Percentiles rank a stretch among this genome's conserved stretches.
Conservation (phyloP, 768 basidiomycete genomes). For the Suillus subalutaceus region DNA sequence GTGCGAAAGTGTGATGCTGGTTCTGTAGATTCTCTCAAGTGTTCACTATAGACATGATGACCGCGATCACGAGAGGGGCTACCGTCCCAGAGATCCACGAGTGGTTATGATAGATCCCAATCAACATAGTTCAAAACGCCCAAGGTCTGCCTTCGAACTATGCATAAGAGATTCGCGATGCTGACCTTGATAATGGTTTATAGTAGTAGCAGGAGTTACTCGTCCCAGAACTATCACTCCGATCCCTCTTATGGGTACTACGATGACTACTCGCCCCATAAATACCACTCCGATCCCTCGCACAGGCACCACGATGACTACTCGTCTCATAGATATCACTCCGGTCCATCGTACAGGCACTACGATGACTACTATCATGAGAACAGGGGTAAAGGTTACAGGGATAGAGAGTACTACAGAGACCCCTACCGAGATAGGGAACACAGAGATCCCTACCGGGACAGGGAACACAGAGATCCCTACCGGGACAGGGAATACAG, state of each 20-base stretch:
- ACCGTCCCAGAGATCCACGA: conserved; percentile 29
- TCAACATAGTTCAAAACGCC: conserved; percentile 17
- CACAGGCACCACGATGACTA: conserved; percentile 12
- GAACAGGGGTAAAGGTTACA: conserved; percentile 22
- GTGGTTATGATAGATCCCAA: conserved; percentile 27
- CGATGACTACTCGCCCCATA: conserved; percentile 20
- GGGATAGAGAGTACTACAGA: conserved; percentile 26
- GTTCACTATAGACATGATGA: conserved; percentile 28
- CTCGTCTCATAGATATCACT: conserved; percentile 24
- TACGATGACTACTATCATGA: conserved; percentile 24
- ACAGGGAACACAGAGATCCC: conserved; percentile 17
- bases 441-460: conserved; percentile 20
- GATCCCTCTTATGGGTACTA: conserved; percentile 15
- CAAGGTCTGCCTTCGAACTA: conserved; percentile 22
- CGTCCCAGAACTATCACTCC: conserved; percentile 25
- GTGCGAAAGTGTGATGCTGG: conserved; percentile 31
- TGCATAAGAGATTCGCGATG: not conserved
- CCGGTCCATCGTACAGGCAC: conserved; percentile 27
- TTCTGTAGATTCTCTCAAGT: not conserved
- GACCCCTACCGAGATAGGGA: conserved; percentile 20
- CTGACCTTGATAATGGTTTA: conserved; percentile 13
- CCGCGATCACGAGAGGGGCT: conserved; percentile 24
- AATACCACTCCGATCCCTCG: conserved; percentile 24
- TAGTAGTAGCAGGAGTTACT: conserved; percentile 29
- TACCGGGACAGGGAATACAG: conserved; percentile 7